Conservation (phyloP, 768 basidiomycete genomes). For the Symmetrospora coprosmae region DNA sequence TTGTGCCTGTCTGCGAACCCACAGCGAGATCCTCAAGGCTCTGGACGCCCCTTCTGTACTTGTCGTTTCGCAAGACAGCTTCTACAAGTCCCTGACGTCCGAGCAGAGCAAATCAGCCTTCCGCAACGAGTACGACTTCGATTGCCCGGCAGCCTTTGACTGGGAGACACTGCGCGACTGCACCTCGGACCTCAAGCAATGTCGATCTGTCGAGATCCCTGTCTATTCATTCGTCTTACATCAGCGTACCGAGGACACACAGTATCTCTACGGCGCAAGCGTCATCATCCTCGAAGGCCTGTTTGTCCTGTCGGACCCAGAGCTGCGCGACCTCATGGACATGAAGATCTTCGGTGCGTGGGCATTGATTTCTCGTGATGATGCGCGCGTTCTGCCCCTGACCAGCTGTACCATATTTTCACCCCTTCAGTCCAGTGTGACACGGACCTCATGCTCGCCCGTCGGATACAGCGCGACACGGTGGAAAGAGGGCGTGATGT, state of each 20-base stretch:
- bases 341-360: constrained; percentile 18
- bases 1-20: too few relatives aligned
- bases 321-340: constrained; percentile 67
- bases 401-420: constrained; percentile 43
- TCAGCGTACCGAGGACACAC: constrained; percentile 55
- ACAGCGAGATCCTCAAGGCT: constrained; percentile 36
- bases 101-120: constrained; percentile 51
- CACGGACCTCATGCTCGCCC: constrained; percentile 90
- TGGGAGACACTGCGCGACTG: constrained; percentile 81
- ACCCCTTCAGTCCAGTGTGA: constrained; percentile 83
- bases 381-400: too few relatives aligned
- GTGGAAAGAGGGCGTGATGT: constrained; percentile 74
- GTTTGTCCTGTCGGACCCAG: constrained; percentile 69
- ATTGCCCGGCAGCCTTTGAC: constrained; percentile 86
- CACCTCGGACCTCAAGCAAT: constrained; percentile 66
- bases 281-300: constrained; percentile 58
- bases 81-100: constrained; percentile 66
- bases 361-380: too few relatives aligned
- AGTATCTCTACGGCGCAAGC: constrained; percentile 31
- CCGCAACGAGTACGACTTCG: constrained; percentile 53
- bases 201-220: constrained; percentile 59
- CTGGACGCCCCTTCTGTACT: constrained; percentile 48
- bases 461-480: constrained; percentile 67
- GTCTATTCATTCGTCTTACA: constrained; percentile 88
- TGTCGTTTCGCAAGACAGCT: constrained; percentile 91